Base-by-base conservation (phyloP, 768 basidiomycete species). In the Trametes villosa region DNA sequence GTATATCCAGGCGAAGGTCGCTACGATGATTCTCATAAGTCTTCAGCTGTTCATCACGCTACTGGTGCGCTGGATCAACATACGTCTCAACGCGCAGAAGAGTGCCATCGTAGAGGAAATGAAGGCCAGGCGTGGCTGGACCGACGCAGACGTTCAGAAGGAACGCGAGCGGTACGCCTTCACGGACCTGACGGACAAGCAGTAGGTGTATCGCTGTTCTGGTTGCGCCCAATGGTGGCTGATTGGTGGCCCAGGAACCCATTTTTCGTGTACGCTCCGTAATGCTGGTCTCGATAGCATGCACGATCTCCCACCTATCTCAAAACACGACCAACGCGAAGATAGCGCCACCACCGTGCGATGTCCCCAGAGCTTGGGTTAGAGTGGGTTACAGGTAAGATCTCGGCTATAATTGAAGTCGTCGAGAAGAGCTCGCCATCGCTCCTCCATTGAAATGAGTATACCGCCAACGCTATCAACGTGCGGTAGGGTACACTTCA, bases 1-100 rank as follows among this genome's bases (percentile, higher is more conserved):
- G 17, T 89, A 89, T 68, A 82, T 86, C 30, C 86, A 85, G 0
- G 87, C 86, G 20, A 89, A 89, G 67, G 81, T 82, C 17, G 79
- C 87, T 1, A 86, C 89, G 62, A 81, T 87, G 77, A 75, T 86
- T 4, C 75, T 87, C 7, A 74, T 89, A 30, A 79, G 72, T 2
- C 78, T 80, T 2, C 85, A 86, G 65, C 70, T 88, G 30, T 72
- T 69, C 18, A 62, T 87, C 22, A 81, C 78, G 2, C 70, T 79
- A 59, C 51, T 83, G 24, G 72, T 88, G 13, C 79, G 84, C 13
- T 82, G 77, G 73, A 79, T 87, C 62, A 87, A 86, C 68, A 9
- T 81, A 0, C 76, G 78, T 13, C 68, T 86, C 64, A 88, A 88
- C 66, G 71, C 64, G 56, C 76, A 82, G 71, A 85, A 83, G 58